Percentiles rank a stretch among this genome's conserved stretches.
Evolutionary conservation across 495 filamentous ascomycete genomes (phyloP).

Genomic region (Diplogelasinospora grovesii): DNA sequence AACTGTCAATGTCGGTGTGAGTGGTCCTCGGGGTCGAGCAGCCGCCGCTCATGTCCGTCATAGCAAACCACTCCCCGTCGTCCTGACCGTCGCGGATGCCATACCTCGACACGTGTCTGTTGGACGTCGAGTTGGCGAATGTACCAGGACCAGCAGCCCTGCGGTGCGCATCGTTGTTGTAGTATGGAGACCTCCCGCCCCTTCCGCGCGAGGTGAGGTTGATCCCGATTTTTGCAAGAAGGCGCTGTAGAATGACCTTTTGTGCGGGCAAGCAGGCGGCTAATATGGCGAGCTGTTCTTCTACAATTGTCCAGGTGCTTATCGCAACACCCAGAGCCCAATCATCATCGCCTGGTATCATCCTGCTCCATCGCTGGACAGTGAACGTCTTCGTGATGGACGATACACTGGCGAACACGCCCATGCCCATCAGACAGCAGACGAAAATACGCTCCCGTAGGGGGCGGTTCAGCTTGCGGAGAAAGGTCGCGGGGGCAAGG

Average conservation of each 20-base stretch:
- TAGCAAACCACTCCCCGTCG: slow-evolving; percentile 18
- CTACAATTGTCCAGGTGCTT: slow-evolving; percentile 19
- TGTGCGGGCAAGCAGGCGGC: slow-evolving; percentile 22
- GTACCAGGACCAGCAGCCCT: not conserved
- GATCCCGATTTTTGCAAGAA: slow-evolving; percentile 12
- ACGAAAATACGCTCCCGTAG: slow-evolving; percentile 22
- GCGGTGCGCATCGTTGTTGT: not conserved
- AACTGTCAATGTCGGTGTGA: not conserved
- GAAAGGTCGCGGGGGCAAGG: slow-evolving; percentile 17
- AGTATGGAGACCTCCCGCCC: slow-evolving; percentile 9
- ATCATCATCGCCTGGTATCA: slow-evolving; percentile 1
- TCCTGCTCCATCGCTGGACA: slow-evolving; percentile 13
- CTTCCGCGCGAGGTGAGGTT: slow-evolving; percentile 9
- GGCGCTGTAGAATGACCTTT: slow-evolving; percentile 15
- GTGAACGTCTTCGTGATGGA: slow-evolving; percentile 22
- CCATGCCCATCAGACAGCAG: slow-evolving; percentile 23
- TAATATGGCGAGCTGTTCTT: slow-evolving; percentile 19
- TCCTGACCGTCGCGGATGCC: slow-evolving; percentile 10
- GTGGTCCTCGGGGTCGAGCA: slow-evolving; percentile 12
- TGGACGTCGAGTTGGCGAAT: slow-evolving; percentile 1
- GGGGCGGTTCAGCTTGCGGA: slow-evolving; percentile 21
- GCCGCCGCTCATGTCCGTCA: slow-evolving; percentile 13
- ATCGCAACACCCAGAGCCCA: slow-evolving; percentile 17
- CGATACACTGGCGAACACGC: slow-evolving; percentile 16
- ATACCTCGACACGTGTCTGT: slow-evolving; percentile 1